Conservation (phyloP, 2,329 filamentous ascomycete species). For the Fulvia fulva region DNA sequence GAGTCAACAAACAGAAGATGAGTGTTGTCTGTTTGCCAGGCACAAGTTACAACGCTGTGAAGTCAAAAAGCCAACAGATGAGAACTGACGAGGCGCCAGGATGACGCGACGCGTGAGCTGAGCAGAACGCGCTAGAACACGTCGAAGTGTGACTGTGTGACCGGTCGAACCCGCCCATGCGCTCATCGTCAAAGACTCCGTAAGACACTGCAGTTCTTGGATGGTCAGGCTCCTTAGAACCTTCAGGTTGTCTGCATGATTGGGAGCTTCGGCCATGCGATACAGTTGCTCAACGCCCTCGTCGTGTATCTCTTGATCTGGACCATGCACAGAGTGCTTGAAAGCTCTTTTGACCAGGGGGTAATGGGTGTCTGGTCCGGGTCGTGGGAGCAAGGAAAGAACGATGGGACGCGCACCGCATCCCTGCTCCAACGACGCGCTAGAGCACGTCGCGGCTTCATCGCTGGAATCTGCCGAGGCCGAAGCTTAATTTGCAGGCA, state of each 20-base stretch:
- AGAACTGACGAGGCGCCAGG: background rate
- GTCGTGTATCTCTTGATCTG: too few relatives aligned
- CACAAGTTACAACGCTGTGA: background rate
- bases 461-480: background rate
- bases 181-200: too few relatives aligned
- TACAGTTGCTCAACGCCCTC: too few relatives aligned
- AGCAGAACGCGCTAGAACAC: background rate
- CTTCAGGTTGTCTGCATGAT: too few relatives aligned
- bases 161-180: too few relatives aligned
- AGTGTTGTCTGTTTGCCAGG: background rate
- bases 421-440: background rate
- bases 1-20: background rate
- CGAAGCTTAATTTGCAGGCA: background rate
- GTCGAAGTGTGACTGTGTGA: too few relatives aligned
- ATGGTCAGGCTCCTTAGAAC: too few relatives aligned
- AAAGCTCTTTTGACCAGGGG: too few relatives aligned
- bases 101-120: background rate
- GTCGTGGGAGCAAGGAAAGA: background rate
- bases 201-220: too few relatives aligned
- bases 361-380: too few relatives aligned
- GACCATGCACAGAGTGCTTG: too few relatives aligned
- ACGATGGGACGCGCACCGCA: background rate
- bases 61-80: background rate
- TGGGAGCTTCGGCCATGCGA: too few relatives aligned
- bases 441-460: background rate